phyloP scores from a whole-genome alignment of 371 early-diverging fungal genomes.

The Mucor indicus region DNA sequence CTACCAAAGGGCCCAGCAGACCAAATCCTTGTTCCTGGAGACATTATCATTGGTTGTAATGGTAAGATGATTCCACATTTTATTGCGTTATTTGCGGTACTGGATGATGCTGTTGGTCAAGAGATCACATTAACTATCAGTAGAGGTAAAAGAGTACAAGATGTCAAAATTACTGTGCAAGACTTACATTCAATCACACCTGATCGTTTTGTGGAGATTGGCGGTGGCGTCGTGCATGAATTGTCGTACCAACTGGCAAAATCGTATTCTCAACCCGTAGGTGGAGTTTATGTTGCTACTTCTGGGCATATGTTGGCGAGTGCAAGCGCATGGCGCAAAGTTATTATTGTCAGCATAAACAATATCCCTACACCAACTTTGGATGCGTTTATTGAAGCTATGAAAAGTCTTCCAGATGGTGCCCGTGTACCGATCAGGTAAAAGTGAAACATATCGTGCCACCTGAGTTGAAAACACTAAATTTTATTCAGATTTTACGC shows the following conservation, averaged over 20 bases:
- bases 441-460: too few species aligned
- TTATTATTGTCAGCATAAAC: constrained; percentile 68
- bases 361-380: constrained; percentile 72
- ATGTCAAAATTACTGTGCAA: constrained; percentile 59
- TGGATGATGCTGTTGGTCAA: constrained; percentile 70
- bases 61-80: constrained; percentile 65
- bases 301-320: constrained; percentile 70
- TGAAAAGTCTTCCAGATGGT: constrained; percentile 70
- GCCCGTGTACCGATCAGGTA: constrained; percentile 71
- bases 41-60: constrained; percentile 69
- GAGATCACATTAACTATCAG: constrained; percentile 61
- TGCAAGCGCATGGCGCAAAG: constrained; percentile 62
- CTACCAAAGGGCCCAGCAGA: constrained; percentile 74
- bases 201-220: constrained; percentile 74
- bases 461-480: too few species aligned
- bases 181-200: constrained; percentile 82
- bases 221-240: constrained; percentile 83
- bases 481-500: constrained; percentile 62
- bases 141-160: constrained; percentile 61
- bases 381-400: constrained; percentile 72
- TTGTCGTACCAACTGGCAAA: constrained; percentile 86
- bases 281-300: constrained; percentile 83
- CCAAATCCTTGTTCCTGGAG: constrained; percentile 69
- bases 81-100: constrained; percentile 58
- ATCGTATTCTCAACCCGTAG: constrained; percentile 66